phyloP scores from a whole-genome alignment of 108 stramenopile species.

The Pseudonitzschia pungens region DNA sequence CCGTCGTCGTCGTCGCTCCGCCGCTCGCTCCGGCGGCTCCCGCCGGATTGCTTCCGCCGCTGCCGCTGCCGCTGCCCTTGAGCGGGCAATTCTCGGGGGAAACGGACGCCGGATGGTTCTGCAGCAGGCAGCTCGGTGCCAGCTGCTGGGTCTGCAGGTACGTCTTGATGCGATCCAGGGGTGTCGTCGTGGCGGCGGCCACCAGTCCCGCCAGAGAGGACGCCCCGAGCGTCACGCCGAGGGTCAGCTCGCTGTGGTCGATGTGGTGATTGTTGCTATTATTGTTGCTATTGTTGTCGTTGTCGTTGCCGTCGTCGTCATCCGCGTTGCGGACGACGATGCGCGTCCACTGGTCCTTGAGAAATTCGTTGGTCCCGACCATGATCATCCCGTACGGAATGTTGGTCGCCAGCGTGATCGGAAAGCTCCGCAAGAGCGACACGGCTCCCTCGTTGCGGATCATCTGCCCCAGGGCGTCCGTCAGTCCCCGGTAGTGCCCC shows the following conservation, averaged over 20 bases:
- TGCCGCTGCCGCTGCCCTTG: neutral
- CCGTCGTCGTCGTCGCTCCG: neutral
- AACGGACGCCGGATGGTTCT: neutral
- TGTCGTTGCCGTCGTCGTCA: neutral
- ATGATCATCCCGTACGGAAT: constrained; percentile 97
- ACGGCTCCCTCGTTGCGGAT: constrained; percentile 70
- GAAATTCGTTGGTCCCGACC: constrained; percentile 93
- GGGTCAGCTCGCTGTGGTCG: constrained; percentile 26
- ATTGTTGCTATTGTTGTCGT: neutral
- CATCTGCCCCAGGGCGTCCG: constrained; percentile 46
- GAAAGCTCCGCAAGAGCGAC: constrained; percentile 86
- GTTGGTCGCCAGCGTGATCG: constrained; percentile 94
- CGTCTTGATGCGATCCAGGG: constrained; percentile 98
- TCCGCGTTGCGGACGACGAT: neutral
- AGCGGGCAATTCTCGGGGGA: constrained; percentile 24
- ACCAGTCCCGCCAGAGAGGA: constrained; percentile 88
- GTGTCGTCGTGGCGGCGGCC: constrained; percentile 91
- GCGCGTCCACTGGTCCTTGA: constrained; percentile 47
- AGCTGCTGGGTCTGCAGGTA: constrained; percentile 77
- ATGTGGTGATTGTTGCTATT: neutral
- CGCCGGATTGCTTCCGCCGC: too few relatives aligned
- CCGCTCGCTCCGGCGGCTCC: too few relatives aligned
- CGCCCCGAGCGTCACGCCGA: constrained; percentile 53
- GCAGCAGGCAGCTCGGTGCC: constrained; percentile 32
- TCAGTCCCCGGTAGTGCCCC: constrained; percentile 88